Conservation (phyloP, 306 rosid species). For the Elaeagnus macrophylla region DNA sequence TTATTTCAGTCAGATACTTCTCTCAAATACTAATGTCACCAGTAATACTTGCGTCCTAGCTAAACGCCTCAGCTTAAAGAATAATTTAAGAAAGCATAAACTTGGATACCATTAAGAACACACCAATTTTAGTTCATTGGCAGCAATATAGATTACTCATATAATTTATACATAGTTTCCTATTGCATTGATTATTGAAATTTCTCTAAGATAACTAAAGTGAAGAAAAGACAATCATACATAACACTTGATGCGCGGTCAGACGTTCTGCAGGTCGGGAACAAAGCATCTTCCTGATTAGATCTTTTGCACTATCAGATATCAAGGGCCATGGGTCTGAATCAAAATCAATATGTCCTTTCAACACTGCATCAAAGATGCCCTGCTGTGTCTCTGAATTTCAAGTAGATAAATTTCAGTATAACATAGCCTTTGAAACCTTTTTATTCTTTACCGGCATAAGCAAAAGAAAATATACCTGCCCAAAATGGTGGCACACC, state of each 20-base stretch:
- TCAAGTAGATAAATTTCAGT: slow-evolving; percentile 34
- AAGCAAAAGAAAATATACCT: slow-evolving; percentile 33
- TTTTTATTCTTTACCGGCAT: neutral
- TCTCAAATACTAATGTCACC: too few species aligned
- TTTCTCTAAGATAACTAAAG: slow-evolving; percentile 1
- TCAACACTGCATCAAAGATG: slow-evolving; percentile 87
- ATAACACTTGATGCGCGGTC: slow-evolving; percentile 84
- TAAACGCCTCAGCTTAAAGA: too few species aligned
- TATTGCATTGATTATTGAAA: too few species aligned
- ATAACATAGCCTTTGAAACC: slow-evolving; percentile 17
- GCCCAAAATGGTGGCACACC: slow-evolving; percentile 99
- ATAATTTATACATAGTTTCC: too few species aligned
- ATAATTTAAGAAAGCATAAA: too few species aligned
- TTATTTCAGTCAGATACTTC: too few species aligned
- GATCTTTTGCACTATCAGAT: slow-evolving; percentile 77
- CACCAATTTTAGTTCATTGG: too few species aligned
- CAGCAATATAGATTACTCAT: too few species aligned
- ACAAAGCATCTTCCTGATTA: slow-evolving; percentile 74
- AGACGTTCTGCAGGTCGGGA: slow-evolving; percentile 71
- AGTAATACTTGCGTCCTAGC: too few species aligned
- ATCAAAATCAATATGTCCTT: slow-evolving; percentile 86
- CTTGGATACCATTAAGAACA: too few species aligned
- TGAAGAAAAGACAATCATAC: slow-evolving; percentile 44
- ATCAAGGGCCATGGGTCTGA: slow-evolving; percentile 93
- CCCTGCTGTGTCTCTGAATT: slow-evolving; percentile 92